phyloP scores from a whole-genome alignment of 2,329 filamentous ascomycete genomes.

The Colletotrichum orbiculare region DNA sequence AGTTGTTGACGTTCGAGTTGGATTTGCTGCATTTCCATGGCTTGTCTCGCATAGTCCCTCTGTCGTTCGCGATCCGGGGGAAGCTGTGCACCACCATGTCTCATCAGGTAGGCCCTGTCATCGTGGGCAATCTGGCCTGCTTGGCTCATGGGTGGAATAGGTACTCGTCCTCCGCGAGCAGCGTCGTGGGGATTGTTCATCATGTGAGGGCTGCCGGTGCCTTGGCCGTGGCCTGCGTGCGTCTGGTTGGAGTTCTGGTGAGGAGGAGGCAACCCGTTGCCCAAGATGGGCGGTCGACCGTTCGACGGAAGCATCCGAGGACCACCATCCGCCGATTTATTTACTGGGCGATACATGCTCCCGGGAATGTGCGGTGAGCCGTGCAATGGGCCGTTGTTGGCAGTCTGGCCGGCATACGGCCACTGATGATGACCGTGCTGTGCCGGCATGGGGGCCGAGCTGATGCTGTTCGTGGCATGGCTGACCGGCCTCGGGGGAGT shows the following conservation, averaged over 20 bases:
- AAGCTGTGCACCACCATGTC: slow-evolving; percentile 1
- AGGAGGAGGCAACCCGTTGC: slow-evolving; percentile 9
- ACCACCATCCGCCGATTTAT: not conserved
- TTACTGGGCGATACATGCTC: slow-evolving; percentile 9
- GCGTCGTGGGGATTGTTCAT: not conserved
- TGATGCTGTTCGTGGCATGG: not conserved
- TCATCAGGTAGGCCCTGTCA: not conserved
- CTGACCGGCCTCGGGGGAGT: not conserved
- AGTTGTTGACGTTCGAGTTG: slow-evolving; percentile 5
- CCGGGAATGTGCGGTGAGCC: slow-evolving; percentile 10
- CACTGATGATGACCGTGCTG: slow-evolving; percentile 5
- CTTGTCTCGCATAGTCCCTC: too few species aligned
- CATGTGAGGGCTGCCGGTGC: slow-evolving; percentile 3
- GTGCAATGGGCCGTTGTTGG: slow-evolving; percentile 2
- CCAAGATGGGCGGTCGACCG: slow-evolving; percentile 6
- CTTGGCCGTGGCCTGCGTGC: not conserved
- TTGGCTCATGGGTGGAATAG: slow-evolving; percentile 1
- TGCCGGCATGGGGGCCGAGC: slow-evolving; percentile 22
- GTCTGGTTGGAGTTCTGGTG: not conserved
- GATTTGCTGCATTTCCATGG: not conserved
- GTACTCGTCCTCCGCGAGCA: not conserved
- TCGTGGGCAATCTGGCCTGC: slow-evolving; percentile 1
- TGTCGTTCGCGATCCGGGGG: not conserved
- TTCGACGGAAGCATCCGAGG: slow-evolving; percentile 22
- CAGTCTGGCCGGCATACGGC: slow-evolving; percentile 5